Conservation (phyloP, 2,329 filamentous ascomycete genomes). For the Ophiostoma perfectum region DNA sequence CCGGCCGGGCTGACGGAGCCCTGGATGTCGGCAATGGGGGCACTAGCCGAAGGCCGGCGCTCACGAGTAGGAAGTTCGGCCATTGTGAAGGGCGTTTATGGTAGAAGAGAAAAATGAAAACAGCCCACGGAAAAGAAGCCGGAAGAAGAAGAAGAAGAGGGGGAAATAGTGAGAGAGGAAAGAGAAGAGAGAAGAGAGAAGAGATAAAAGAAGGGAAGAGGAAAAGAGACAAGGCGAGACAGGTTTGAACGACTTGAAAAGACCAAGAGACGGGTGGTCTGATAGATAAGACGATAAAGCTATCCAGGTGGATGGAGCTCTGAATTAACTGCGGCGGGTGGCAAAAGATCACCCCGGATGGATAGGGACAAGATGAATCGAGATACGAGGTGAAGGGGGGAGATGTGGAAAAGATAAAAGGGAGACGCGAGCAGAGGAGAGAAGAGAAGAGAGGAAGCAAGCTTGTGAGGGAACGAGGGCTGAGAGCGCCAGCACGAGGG, state of each 20-base stretch:
- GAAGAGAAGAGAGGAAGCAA: background rate
- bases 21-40: slow-evolving; percentile 79
- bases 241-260: too few relatives aligned
- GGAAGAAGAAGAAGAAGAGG: background rate
- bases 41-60: slow-evolving; percentile 73
- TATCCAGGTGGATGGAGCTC: slow-evolving; percentile 4
- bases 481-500: background rate
- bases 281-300: slow-evolving; percentile 12
- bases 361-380: background rate
- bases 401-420: background rate
- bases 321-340: background rate
- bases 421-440: background rate
- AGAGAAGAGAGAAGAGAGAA: too few relatives aligned
- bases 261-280: background rate
- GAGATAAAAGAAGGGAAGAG: background rate
- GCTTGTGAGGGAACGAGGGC: background rate
- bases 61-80: slow-evolving; percentile 53
- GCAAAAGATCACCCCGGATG: background rate
- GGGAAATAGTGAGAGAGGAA: background rate
- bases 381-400: background rate
- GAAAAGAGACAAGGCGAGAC: background rate
- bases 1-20: slow-evolving; percentile 83
- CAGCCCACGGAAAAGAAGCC: background rate
- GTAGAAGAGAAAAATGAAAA: background rate
- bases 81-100: slow-evolving; percentile 15